Base-by-base conservation (phyloP, 257 asterid species). In the Nicotiana noctiflora region DNA sequence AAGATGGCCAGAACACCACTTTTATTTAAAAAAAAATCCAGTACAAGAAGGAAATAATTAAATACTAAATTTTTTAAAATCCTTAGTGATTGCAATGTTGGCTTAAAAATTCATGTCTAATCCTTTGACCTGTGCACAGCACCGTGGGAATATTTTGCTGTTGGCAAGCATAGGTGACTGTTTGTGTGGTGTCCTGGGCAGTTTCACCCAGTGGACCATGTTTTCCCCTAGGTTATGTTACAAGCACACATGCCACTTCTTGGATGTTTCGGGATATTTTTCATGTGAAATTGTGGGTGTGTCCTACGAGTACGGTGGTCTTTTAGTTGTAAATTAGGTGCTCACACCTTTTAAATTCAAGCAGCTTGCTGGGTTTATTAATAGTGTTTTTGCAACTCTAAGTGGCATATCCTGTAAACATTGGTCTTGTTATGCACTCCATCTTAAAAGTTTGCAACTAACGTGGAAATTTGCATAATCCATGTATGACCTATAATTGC, bases 261-360 rank as follows among this genome's bases (percentile, higher is more conserved):
- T 2, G 12, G 57, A 11, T 68, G 77, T 68, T 68, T 68, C 77
- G 13, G 55, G 76, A 67, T 34, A 66, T 66, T 67, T 66, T 67
- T 67, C 76, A 34, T 67, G 57, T 68, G 32, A 68, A 67, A 34
- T 37, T 37, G 51, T 67, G 34, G 19, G 57, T 5, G 56, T 27
- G 49, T 6, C 44, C 57, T 11, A 68, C 1, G 12, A 40, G 8
- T 40, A 11, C 7, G 19, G 77, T 68, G 57, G 57, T 19, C 32
- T 40, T 68, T 40, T n/a, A 68, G 77, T 53, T 40, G 77, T 40
- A 68, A 68, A 40, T 68, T n/a, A n/a, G 44, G 76, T n/a, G 55
- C 18, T 11, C 5, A 37, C 76, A 37, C 53, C 76, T 68, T 68
- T 37, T 68, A 37, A 9, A 34, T 37, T 37, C 32, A 37, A 37